phyloP scores from a whole-genome alignment of 2,329 filamentous ascomycete species.

The Aureobasidium sp. region DNA sequence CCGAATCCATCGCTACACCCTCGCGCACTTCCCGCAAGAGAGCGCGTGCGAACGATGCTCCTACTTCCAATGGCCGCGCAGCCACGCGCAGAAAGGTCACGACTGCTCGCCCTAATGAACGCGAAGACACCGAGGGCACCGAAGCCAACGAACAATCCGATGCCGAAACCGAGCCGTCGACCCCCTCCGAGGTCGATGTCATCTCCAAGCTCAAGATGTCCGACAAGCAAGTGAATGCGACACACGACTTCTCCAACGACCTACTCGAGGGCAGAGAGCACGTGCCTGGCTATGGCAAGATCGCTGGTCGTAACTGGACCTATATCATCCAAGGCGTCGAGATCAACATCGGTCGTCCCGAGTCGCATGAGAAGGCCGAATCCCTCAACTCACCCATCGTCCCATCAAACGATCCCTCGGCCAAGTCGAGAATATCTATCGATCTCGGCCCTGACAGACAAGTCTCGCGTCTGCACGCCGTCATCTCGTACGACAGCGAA shows the following conservation, averaged over 20 bases:
- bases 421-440: conserved; percentile 73
- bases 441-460: conserved; percentile 71
- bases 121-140: conserved; percentile 42
- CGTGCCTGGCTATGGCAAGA: conserved; percentile 78
- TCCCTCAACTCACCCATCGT: conserved; percentile 25
- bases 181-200: conserved; percentile 47
- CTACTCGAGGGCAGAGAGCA: conserved; percentile 51
- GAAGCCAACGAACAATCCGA: conserved; percentile 42
- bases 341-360: conserved; percentile 78
- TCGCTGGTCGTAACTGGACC: conserved; percentile 85
- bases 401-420: conserved; percentile 31
- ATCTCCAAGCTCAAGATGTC: conserved; percentile 48
- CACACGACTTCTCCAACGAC: conserved; percentile 62
- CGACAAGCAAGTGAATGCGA: conserved; percentile 59
- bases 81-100: conserved; percentile 38
- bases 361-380: conserved; percentile 35
- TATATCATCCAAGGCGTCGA: conserved; percentile 82
- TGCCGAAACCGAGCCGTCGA: conserved; percentile 39
- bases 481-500: conserved; percentile 51
- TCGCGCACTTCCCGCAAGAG: conserved; percentile 52
- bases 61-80: conserved; percentile 22
- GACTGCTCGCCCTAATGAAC: conserved; percentile 33
- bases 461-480: conserved; percentile 55
- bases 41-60: conserved; percentile 38
- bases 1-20: conserved; percentile 53